phyloP scores from a whole-genome alignment of 352 stramenopile genomes.

The Globisporangium nagaii region DNA sequence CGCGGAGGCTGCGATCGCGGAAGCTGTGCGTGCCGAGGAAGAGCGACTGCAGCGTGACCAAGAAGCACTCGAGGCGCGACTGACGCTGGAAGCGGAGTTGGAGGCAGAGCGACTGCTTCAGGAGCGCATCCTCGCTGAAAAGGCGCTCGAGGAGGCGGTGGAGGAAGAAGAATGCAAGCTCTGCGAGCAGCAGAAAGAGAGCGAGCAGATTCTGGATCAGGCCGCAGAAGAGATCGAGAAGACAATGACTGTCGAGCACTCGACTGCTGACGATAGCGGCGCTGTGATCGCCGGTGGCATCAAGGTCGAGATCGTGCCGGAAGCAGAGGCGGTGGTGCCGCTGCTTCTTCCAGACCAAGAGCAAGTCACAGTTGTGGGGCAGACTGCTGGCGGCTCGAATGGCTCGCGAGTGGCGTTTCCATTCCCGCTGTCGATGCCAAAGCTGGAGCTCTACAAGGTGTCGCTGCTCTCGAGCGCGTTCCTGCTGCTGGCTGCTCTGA shows the following conservation, averaged over 20 bases:
- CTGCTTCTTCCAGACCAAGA: not conserved
- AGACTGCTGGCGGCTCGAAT: not conserved
- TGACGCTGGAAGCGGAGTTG: conserved; percentile 3
- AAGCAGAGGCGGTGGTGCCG: not conserved
- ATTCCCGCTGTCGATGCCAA: not conserved
- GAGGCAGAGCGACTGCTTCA: not conserved
- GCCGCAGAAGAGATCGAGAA: not conserved
- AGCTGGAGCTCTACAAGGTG: conserved; percentile 1
- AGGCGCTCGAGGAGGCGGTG: not conserved
- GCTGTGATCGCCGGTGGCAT: not conserved
- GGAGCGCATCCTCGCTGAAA: conserved; percentile 5
- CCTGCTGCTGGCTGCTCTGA: conserved; percentile 9
- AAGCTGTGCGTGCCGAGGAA: conserved; percentile 2
- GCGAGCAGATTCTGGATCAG: not conserved
- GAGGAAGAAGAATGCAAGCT: conserved; percentile 1
- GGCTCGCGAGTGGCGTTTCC: too few relatives aligned
- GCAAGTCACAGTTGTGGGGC: not conserved
- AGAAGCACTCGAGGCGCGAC: not conserved
- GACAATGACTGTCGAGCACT: not conserved
- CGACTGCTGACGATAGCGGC: not conserved
- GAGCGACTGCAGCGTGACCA: conserved; percentile 6
- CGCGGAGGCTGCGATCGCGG: conserved; percentile 4
- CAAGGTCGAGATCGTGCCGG: not conserved
- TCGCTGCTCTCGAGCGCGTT: conserved; percentile 2
- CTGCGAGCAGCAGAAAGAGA: not conserved